Evolutionary conservation across 345 rosid genomes (phyloP).

Genomic region (Sonneratia caseolaris): DNA sequence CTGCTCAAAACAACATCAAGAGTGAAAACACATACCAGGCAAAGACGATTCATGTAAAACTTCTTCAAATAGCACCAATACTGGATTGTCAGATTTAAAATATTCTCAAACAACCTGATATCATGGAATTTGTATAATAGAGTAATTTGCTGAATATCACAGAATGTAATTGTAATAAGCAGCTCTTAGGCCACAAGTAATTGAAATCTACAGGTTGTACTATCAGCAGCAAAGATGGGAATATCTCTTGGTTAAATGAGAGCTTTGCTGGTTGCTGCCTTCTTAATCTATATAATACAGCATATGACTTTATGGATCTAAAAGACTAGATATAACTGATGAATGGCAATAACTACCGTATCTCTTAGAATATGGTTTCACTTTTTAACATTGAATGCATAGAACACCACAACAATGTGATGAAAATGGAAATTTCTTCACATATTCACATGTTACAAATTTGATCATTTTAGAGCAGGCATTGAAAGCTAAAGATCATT

Average conservation of each 20-base stretch:
- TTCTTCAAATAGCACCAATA: background rate
- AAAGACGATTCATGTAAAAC: background rate
- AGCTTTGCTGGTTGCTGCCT: background rate
- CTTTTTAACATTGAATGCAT: background rate
- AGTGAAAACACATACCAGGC: background rate
- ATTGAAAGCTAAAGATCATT: background rate
- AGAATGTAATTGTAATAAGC: background rate
- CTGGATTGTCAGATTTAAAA: background rate
- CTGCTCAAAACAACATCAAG: slow-evolving; percentile 16
- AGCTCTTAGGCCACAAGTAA: background rate
- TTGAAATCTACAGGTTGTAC: background rate
- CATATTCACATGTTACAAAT: background rate
- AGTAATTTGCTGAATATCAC: background rate
- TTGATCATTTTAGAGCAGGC: background rate
- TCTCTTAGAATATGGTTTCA: background rate
- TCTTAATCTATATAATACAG: background rate
- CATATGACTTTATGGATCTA: background rate
- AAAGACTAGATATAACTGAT: background rate
- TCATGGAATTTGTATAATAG: background rate
- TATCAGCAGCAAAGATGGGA: background rate
- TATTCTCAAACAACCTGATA: background rate
- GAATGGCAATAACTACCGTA: background rate
- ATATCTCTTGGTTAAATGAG: background rate
- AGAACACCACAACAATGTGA: background rate
- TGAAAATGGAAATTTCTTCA: background rate